Base-by-base conservation (phyloP, 106 monocot species). In the Apostasia shenzhenica region DNA sequence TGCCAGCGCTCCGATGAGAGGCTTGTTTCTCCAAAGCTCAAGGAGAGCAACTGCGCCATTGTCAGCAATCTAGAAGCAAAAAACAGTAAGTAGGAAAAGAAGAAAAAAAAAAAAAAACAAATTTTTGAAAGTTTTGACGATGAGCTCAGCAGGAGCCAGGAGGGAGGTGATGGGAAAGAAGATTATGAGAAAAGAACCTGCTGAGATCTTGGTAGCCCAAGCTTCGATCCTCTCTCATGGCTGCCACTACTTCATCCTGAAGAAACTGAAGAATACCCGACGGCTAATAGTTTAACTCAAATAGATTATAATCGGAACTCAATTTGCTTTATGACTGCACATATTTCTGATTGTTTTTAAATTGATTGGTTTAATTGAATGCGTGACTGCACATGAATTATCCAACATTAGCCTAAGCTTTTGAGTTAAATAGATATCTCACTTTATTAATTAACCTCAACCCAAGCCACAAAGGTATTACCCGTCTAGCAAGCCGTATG, bases 1-100 rank as follows among this genome's bases (percentile, higher is more conserved):
- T 86, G 81, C 99, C 93, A 93, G 54, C 79, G 82, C 74, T 93
- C 87, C 79, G 79, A 39, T 3, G 90, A 81, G 50, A 93, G 76
- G 38, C 61, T 67, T 48, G 57, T 76, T 62, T 90, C 92, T 1
- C 93, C 90, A 48, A 90, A 87, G 78, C 99, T 99, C 45, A 80
- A 48, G 2, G 93, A 80, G 59, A 84, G 70, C 59, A 99, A 59
- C 62, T 90, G 86, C 0, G 83, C 92, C 99, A 90, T 90, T 41
- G 90, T 93, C 64, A 90, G 69, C 85, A 76, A 88, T 77, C 99
- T 99, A 75, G 41, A 75, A 50, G 10, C 0, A 55, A 57, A 13
- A 72, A 3, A 5, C 1, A 40, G 1, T 8, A 61, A 41, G 6
- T 46, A 26, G 1, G 0, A 11, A 8, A 52, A 52, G 6, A 52